Evolutionary conservation across 2,329 filamentous ascomycete species (phyloP).

Genomic region (Penicillium sclerotiorum): DNA sequence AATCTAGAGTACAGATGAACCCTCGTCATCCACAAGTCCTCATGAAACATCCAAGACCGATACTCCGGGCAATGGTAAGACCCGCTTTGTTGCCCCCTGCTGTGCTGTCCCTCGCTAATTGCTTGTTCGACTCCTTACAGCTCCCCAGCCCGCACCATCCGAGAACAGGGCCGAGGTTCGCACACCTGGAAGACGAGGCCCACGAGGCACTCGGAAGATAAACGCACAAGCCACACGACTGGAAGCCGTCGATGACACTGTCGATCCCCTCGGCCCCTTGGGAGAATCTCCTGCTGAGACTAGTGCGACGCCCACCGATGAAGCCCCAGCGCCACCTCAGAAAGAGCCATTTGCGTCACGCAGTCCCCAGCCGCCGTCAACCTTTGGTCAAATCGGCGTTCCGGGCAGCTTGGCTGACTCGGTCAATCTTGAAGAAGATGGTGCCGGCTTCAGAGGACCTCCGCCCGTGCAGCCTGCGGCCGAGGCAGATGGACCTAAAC

Average conservation of each 20-base stretch:
- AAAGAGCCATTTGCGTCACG: conserved; percentile 55
- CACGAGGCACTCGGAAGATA: conserved; percentile 59
- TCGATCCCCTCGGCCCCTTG: conserved; percentile 64
- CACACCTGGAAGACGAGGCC: conserved; percentile 53
- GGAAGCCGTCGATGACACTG: conserved; percentile 64
- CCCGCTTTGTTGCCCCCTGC: not conserved
- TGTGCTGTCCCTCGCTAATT: conserved; percentile 21
- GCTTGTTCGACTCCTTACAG: conserved; percentile 24
- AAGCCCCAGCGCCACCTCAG: conserved; percentile 61
- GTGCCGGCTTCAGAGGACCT: conserved; percentile 65
- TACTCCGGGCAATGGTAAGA: conserved; percentile 36
- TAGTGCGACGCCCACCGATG: conserved; percentile 48
- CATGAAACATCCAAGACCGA: conserved; percentile 29
- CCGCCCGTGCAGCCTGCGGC: conserved; percentile 60
- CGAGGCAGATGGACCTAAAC: conserved; percentile 47
- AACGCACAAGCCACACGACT: conserved; percentile 63
- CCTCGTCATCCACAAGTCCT: conserved; percentile 43
- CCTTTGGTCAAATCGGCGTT: conserved; percentile 51
- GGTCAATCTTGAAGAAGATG: conserved; percentile 71
- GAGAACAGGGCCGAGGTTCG: conserved; percentile 47
- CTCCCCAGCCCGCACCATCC: conserved; percentile 36
- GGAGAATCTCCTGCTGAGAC: conserved; percentile 49
- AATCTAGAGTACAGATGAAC: conserved; percentile 45
- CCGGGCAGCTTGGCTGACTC: conserved; percentile 61
- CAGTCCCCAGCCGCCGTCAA: conserved; percentile 40